phyloP scores from a whole-genome alignment of 1,284 basidiomycete species.

The Apiotrichum siamense region DNA sequence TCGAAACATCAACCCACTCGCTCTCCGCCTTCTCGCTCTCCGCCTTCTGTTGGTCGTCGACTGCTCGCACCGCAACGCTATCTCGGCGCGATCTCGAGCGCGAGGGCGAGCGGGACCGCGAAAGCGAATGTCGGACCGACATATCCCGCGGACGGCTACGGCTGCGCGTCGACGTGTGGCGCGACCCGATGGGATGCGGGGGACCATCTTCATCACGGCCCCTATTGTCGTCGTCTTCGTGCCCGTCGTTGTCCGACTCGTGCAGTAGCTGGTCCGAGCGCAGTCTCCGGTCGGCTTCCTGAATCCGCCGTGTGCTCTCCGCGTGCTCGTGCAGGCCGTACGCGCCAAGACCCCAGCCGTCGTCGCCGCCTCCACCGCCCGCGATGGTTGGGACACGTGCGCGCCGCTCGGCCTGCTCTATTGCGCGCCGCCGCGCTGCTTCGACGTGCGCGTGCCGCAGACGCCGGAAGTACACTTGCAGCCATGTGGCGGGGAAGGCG shows the following conservation, averaged over 20 bases:
- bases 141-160: not conserved
- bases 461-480: conserved; percentile 40
- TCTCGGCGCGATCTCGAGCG: not conserved
- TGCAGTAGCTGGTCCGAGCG: conserved; percentile 23
- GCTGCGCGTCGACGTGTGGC: not conserved
- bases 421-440: conserved; percentile 37
- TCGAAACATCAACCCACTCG: not conserved
- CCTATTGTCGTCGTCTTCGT: not conserved
- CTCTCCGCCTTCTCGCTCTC: conserved; percentile 5
- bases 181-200: not conserved
- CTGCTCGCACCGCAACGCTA: too few species aligned
- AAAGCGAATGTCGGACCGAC: too few species aligned
- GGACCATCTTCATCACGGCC: not conserved
- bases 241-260: conserved; percentile 47
- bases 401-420: conserved; percentile 38
- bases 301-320: conserved; percentile 38
- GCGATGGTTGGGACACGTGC: conserved; percentile 30
- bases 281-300: conserved; percentile 36
- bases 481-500: conserved; percentile 38
- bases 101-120: too few species aligned
- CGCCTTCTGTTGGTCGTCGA: conserved; percentile 6
- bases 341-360: conserved; percentile 62
- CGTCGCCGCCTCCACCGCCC: conserved; percentile 21
- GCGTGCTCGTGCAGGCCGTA: conserved; percentile 56
- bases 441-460: conserved; percentile 45